Conservation (phyloP, 768 basidiomycete genomes). For the Trametes elegans region DNA sequence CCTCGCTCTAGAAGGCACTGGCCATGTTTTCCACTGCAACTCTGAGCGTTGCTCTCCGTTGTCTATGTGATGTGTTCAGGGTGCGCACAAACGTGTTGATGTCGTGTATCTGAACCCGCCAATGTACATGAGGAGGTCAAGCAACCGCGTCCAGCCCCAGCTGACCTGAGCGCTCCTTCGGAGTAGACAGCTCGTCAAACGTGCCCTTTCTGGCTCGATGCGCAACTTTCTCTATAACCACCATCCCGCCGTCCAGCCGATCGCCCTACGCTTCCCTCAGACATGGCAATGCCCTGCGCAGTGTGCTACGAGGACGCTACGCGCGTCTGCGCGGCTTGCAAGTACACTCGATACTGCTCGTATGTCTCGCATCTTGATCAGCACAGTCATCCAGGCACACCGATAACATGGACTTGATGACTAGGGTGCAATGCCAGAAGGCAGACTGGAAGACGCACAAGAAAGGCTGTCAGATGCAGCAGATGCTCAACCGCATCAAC, state of each 20-base stretch:
- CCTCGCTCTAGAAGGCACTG: too few species aligned
- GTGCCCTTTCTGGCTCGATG: too few species aligned
- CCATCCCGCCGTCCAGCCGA: not conserved
- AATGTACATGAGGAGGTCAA: too few species aligned
- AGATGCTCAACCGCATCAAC: slow-evolving; percentile 26
- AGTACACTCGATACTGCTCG: slow-evolving; percentile 20
- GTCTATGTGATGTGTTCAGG: too few species aligned
- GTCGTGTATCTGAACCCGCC: too few species aligned
- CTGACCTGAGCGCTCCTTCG: not conserved
- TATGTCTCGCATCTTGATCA: not conserved
- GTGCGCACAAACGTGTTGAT: too few species aligned
- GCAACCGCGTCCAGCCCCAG: too few species aligned
- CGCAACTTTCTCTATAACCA: not conserved
- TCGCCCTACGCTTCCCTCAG: not conserved
- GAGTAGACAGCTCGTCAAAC: too few species aligned
- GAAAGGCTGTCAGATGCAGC: slow-evolving; percentile 34
- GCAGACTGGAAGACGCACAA: slow-evolving; percentile 33
- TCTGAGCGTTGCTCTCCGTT: not conserved
- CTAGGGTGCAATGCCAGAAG: slow-evolving; percentile 27
- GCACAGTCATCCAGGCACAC: not conserved
- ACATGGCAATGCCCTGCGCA: slow-evolving; percentile 1
- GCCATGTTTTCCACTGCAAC: not conserved
- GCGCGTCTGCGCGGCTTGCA: slow-evolving; percentile 16
- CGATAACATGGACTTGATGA: not conserved
- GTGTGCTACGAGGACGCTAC: slow-evolving; percentile 4